Base-by-base conservation (phyloP, 1,284 basidiomycete species). In the Ceratobasidium sp. region DNA sequence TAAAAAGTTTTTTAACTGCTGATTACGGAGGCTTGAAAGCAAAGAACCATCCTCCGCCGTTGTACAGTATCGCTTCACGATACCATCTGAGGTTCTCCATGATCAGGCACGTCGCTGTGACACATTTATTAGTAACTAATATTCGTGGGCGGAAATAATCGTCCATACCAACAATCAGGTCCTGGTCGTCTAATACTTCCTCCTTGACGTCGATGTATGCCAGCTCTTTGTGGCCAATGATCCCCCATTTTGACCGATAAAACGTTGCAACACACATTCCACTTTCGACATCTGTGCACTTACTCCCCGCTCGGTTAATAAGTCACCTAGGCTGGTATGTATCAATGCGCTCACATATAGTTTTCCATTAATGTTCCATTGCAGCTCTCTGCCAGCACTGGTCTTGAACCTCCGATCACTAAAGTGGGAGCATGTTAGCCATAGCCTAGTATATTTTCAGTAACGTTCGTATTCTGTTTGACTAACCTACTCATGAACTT, bases 131-230 rank as follows among this genome's bases (percentile, higher is more conserved):
- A 59, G 46, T 27, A 48, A 18, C 3, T 27, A 14, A 62, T 38
- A 38, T 46, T 5, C 27, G 27, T 18, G 44, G 18, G 60, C 4
- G 23, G 44, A 16, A 38, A 23, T 27, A 27, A 18, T 16, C 23
- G 16, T 50, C 33, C 74, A n/a, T 67, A 66, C 74, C 64, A 44
- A 76, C 64, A n/a, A 76, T 44, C 10, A 57, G 38, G 48, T 76
- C 64, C 41, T 67, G 64, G 14, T 67, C 64, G 23, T 27, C 62
- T 5, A 33, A 6, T 12, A 55, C 50, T 38, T 46, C 30, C 35
- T 66, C 74, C 23, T 52, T 44, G 33, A 76, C 33, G 27, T 67
- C 74, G 27, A 76, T 66, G 48, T 44, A 76, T 59, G 62, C 62
- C 12, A 41, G 41, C 35, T 41, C 50, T 35, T 66, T 67, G 16